Evolutionary conservation across 2,329 filamentous ascomycete species (phyloP), one percentile per base, ranked within the genome.

Genomic region (Aspergillus arachidicola): DNA sequence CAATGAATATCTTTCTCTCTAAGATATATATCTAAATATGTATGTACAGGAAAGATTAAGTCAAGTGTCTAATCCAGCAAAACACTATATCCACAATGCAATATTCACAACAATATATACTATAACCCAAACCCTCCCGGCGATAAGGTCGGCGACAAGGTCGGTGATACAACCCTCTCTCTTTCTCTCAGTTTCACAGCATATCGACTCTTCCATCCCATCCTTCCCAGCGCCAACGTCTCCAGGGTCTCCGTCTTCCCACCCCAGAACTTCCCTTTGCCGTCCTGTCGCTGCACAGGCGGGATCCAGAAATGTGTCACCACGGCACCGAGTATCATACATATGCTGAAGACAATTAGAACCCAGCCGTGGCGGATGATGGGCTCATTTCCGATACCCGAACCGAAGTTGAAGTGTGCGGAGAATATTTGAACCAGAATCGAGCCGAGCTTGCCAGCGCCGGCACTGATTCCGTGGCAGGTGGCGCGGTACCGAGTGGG

Each of bases 401-500:
- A 68, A 26, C 77, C 76, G 59, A 81, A 79, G 30, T 73, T 74
- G 61, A 79, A 79, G 67, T 80, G 79, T 0, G 75, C 70, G 1
- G 75, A 77, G 57, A 80, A 77, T 26, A 80, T 58, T 61, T 80
- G 78, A 23, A 80, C 77, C 16, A 80, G 70, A 57, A 81, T 77
- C 0, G 83, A 83, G 21, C 84, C 84, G 0, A 86, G 71, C 69
- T 86, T 86, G 4, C 85, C 85, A 1, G 78, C 71, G 1, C 79
- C 84, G n/a, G 85, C 85, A 32, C 81, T 80, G 63, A 86, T 80
- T 23, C 84, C 85, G 68, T 86, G 83, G 63, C 81, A 84, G 1
- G 82, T 83, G 58, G 79, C 84, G 21, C 84, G 80, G 68, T 86
- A 86, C 21, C 82, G 78, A 0, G 84, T 86, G 4, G 85, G 85